Evolutionary conservation across 179 eudicot species (phyloP), one percentile per base, ranked within the genome.

Genomic region (Carnegiea gigantea): DNA sequence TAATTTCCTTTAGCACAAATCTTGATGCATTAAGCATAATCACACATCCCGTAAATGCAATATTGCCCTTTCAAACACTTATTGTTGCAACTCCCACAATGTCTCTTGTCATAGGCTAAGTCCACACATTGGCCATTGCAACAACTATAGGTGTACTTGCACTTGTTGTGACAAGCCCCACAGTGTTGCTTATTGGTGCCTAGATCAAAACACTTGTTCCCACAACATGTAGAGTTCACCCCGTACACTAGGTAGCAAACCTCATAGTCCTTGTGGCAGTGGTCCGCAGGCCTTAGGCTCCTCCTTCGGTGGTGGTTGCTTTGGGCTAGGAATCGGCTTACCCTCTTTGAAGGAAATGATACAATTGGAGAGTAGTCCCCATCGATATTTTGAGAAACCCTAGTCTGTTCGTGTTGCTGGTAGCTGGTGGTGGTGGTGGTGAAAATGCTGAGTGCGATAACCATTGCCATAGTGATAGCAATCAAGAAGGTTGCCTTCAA

Each of bases 141-240:
- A 38, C 95, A 92, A 23, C 68, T 53, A 2, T 90, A 40, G 0
- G 90, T 84, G n/a, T 14, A 85, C 70, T 59, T 75, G 76, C 96
- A 92, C 85, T 91, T 89, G 8, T 82, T 86, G 68, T 88, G 85
- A 84, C 95, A 92, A 36, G 84, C 80, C 2, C 95, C 95, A 65
- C 95, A 92, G 51, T 92, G 80, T 0, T 86, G 18, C 62, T 70
- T 38, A 38, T 92, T 90, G 13, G 65, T 70, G 6, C 20, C 71
- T 76, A 91, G 60, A 77, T 92, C 92, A 9, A 90, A 38, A 60
- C 96, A 92, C 79, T 92, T 92, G 89, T 90, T 92, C 81, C 89
- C 89, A 80, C 96, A 92, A 78, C 96, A 92, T 21, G 89, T 83
- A 1, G 87, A 68, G 76, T 89, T 87, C 10, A 26, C 36, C 9